phyloP scores from a whole-genome alignment of 495 filamentous ascomycete genomes.

The Trypethelium eluteriae region DNA sequence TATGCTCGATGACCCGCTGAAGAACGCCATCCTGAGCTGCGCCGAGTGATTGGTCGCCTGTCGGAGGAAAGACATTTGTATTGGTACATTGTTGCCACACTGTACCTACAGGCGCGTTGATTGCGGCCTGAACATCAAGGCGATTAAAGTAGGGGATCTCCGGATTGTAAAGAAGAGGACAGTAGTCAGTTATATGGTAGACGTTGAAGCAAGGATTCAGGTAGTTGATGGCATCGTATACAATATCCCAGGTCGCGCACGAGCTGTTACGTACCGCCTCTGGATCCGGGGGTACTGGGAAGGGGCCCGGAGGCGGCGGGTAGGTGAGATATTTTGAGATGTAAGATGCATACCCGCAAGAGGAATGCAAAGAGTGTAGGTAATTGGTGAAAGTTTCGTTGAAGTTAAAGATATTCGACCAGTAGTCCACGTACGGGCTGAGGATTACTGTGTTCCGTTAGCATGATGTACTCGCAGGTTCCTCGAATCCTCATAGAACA shows the following conservation, averaged over 20 bases:
- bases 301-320: constrained; percentile 45
- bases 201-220: constrained; percentile 57
- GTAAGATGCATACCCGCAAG: constrained; percentile 51
- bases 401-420: constrained; percentile 49
- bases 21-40: constrained; percentile 38
- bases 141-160: constrained; percentile 63
- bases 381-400: constrained; percentile 47
- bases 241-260: constrained; percentile 48
- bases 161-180: constrained; percentile 51
- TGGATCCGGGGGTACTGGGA: constrained; percentile 41
- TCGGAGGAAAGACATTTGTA: constrained; percentile 6
- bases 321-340: constrained; percentile 50
- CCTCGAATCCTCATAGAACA: background rate
- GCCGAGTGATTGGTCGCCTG: constrained; percentile 13
- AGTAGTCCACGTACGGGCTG: constrained; percentile 44
- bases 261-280: constrained; percentile 15
- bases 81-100: constrained; percentile 54
- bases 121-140: constrained; percentile 48
- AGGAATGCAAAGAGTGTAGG: constrained; percentile 43
- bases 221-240: constrained; percentile 39
- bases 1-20: constrained; percentile 46
- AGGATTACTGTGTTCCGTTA: constrained; percentile 21
- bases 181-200: constrained; percentile 47
- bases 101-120: constrained; percentile 45
- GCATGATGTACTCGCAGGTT: background rate